These are phyloP conservation scores for Aureobasidium sp. DNA, from an alignment of 2,329 filamentous ascomycete genomes.

Conservation along the genomic window DNA sequence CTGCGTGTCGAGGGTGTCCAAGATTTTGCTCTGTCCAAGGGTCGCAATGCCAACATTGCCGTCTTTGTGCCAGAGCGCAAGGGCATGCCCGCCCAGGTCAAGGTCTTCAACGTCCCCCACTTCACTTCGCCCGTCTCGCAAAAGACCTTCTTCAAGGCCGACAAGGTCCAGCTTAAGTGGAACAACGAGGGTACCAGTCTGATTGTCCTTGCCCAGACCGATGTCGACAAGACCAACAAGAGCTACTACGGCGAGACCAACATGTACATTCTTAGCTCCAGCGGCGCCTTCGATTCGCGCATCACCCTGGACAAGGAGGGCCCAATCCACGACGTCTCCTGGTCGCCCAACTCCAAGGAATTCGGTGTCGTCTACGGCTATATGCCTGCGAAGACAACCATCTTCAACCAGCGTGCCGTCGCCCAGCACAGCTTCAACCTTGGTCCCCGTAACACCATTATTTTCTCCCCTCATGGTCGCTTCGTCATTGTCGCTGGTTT, in stretches of 20 bases:
- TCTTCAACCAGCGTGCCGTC: constrained; percentile 86
- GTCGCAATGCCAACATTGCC: constrained; percentile 83
- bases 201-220: constrained; percentile 92
- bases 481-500: constrained; percentile 94
- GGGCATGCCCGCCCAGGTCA: constrained; percentile 89
- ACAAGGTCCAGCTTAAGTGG: constrained; percentile 99
- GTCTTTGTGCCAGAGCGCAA: constrained; percentile 95
- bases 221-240: constrained; percentile 97
- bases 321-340: constrained; percentile 95
- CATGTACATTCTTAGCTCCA: constrained; percentile 87
- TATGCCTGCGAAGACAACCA: constrained; percentile 98
- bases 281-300: constrained; percentile 84
- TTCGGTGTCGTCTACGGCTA: constrained; percentile 97
- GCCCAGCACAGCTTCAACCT: constrained; percentile 79
- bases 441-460: constrained; percentile 84
- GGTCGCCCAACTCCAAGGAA: constrained; percentile 95
- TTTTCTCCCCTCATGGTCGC: constrained; percentile 86
- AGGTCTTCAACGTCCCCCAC: constrained; percentile 86
- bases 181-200: constrained; percentile 84
- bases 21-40: constrained; percentile 83
- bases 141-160: constrained; percentile 98
- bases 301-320: constrained; percentile 93
- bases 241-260: constrained; percentile 99
- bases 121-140: constrained; percentile 80
- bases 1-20: constrained; percentile 82